Evolutionary conservation across 352 stramenopile genomes (phyloP).

Genomic region (Phytophthora kernoviae): DNA sequence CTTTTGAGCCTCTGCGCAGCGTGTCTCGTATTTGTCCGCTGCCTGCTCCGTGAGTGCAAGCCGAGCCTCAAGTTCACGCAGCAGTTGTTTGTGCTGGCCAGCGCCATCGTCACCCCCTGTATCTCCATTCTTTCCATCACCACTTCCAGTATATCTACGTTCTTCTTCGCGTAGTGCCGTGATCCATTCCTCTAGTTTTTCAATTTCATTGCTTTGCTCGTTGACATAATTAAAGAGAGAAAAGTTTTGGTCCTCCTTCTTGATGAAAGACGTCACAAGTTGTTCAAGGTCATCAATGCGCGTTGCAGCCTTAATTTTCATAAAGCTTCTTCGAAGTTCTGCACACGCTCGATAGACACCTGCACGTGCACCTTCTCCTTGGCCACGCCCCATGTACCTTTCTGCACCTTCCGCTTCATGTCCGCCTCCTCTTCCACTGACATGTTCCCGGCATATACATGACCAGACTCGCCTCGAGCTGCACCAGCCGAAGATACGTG

Average conservation of each 20-base stretch:
- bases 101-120: constrained; percentile 72
- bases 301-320: constrained; percentile 93
- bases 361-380: constrained; percentile 91
- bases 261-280: constrained; percentile 93
- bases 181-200: constrained; percentile 90
- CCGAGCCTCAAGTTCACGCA: constrained; percentile 88
- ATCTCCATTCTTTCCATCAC: constrained; percentile 53
- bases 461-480: constrained; percentile 3
- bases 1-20: constrained; percentile 89
- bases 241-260: constrained; percentile 98
- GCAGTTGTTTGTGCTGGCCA: constrained; percentile 89
- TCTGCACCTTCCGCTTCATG: constrained; percentile 77
- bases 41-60: constrained; percentile 79
- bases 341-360: constrained; percentile 88
- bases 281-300: constrained; percentile 93
- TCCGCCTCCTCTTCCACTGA: constrained; percentile 66
- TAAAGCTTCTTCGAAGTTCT: constrained; percentile 97
- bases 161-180: constrained; percentile 80
- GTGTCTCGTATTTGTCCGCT: constrained; percentile 91
- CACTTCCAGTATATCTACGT: constrained; percentile 78
- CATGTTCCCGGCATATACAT: constrained; percentile 42
- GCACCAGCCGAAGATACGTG: constrained; percentile 29
- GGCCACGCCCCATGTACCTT: constrained; percentile 78
- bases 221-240: constrained; percentile 96
- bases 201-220: constrained; percentile 94